These are phyloP conservation scores for Phoenix dactylifera DNA, from an alignment of 176 grass and related monocot species.

Conservation along the genomic window DNA sequence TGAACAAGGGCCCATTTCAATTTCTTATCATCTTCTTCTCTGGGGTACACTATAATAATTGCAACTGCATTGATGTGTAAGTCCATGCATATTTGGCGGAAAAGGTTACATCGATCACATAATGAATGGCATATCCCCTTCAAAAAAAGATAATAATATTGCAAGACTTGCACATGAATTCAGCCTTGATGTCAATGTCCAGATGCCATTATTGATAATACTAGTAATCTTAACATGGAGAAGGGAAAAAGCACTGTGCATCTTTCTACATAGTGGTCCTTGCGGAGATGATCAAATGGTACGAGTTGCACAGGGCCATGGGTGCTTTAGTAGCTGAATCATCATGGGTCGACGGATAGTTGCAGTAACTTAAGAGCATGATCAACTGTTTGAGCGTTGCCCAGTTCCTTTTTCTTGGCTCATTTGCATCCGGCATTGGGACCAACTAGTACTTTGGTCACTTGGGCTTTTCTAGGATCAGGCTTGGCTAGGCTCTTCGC, in stretches of 20 bases:
- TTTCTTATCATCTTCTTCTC: conserved; percentile 32
- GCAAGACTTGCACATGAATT: neutral
- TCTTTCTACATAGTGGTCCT: conserved; percentile 19
- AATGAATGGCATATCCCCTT: conserved; percentile 6
- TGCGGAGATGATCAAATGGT: conserved; percentile 1
- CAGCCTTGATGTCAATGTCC: conserved; percentile 28
- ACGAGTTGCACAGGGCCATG: no score
- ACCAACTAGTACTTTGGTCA: no score
- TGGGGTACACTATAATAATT: conserved; percentile 53
- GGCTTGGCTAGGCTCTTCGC: no score
- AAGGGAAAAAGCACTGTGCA: conserved; percentile 18
- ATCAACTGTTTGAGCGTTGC: no score
- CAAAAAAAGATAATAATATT: conserved; percentile 24
- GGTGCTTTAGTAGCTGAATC: no score
- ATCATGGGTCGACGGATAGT: no score
- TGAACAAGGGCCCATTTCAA: conserved; percentile 27
- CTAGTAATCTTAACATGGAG: neutral
- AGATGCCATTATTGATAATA: conserved; percentile 14
- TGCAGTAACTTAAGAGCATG: no score
- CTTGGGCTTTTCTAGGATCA: no score
- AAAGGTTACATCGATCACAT: conserved; percentile 8
- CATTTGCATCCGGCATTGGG: no score
- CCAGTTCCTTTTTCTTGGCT: no score
- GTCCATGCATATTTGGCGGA: conserved; percentile 24
- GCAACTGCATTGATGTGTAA: conserved; percentile 17